A percentile compares a stretch with the other conserved stretches of the same genome.
Evolutionary conservation across 1,139 yeast species (phyloP).

Genomic region (Saccharomycopsis crataegensis): DNA sequence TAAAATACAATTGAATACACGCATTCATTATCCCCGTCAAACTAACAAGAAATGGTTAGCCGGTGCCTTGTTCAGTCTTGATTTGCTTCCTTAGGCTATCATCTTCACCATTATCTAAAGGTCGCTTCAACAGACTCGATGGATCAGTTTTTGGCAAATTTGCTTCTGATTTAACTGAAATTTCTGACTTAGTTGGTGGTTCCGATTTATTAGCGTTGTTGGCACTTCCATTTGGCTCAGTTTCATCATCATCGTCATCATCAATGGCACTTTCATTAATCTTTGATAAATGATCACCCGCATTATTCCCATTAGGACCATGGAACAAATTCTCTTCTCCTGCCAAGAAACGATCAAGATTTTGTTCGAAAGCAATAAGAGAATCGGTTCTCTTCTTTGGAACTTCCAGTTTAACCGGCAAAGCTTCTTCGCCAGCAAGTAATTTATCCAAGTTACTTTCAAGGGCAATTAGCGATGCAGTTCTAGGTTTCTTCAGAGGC

Average conservation of each 20-base stretch:
- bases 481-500: conserved; percentile 7
- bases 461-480: conserved; percentile 16
- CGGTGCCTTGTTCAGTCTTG: too few species aligned
- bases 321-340: conserved; percentile 12
- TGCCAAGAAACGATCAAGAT: conserved; percentile 17
- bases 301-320: background rate
- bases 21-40: too few species aligned
- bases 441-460: conserved; percentile 15
- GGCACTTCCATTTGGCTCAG: too few species aligned
- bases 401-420: background rate
- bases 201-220: too few species aligned
- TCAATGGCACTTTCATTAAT: conserved; percentile 17
- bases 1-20: too few species aligned
- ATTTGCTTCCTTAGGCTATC: too few species aligned
- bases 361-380: conserved; percentile 17
- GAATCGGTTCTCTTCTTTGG: conserved; percentile 17
- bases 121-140: too few species aligned
- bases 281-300: background rate
- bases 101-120: too few species aligned
- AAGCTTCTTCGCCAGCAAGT: background rate
- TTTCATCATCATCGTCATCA: conserved; percentile 11
- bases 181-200: too few species aligned
- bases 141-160: too few species aligned
- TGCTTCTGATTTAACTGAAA: too few species aligned
- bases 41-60: too few species aligned